A percentile compares a stretch with the other conserved stretches of the same genome.
These are phyloP conservation scores for Umbelopsis isabellina DNA, from an alignment of 192 early-diverging fungal genomes.

Conservation along the genomic window DNA sequence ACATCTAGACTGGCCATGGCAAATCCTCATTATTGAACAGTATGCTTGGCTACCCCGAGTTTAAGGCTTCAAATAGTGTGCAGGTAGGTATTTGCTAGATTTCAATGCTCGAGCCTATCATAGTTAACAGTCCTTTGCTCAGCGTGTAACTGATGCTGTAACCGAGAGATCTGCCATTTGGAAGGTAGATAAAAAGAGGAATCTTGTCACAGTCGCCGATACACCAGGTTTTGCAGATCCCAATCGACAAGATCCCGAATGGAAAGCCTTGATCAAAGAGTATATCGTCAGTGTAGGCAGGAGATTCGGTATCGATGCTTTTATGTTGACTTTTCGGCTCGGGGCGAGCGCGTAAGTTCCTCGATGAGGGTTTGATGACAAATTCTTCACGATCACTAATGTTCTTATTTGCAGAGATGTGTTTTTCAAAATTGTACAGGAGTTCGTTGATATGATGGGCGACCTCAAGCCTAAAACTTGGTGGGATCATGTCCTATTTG, in stretches of 20 bases:
- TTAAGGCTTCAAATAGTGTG: conserved; percentile 12
- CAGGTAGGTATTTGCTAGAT: conserved; percentile 19
- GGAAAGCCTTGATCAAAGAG: conserved; percentile 9
- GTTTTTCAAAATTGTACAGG: conserved; percentile 22
- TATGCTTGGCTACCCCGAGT: conserved; percentile 25
- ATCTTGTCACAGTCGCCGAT: conserved; percentile 30
- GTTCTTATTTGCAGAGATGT: background rate
- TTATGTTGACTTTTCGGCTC: conserved; percentile 25
- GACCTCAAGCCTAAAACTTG: conserved; percentile 21
- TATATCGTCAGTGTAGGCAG: conserved; percentile 25
- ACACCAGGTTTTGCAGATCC: conserved; percentile 35
- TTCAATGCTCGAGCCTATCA: background rate
- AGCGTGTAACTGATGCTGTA: conserved; percentile 25
- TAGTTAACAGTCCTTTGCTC: background rate
- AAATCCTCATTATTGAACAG: conserved; percentile 35
- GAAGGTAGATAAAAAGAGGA: conserved; percentile 26
- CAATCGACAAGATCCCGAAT: conserved; percentile 20
- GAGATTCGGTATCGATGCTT: conserved; percentile 34
- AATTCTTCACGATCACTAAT: background rate
- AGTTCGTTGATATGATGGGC: conserved; percentile 30
- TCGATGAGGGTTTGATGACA: background rate
- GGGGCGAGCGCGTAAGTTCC: conserved; percentile 17
- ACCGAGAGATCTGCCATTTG: conserved; percentile 30
- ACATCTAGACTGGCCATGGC: conserved; percentile 31
- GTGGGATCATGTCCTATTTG: conserved; percentile 31